These are phyloP conservation scores for Litchi chinensis DNA, from an alignment of 345 rosid species.

Conservation along the genomic window DNA sequence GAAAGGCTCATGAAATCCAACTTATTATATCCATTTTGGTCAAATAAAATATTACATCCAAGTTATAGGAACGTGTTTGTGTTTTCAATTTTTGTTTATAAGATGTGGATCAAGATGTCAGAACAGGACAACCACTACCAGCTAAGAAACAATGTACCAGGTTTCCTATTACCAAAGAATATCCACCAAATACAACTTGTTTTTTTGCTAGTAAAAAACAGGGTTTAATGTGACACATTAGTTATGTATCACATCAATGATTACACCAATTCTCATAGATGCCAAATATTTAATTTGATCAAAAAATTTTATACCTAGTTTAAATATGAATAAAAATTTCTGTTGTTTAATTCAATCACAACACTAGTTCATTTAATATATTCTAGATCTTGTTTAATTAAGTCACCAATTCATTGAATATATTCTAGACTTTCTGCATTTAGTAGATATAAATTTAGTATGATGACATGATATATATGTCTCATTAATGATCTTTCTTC, in stretches of 20 bases:
- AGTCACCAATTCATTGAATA: too few relatives aligned
- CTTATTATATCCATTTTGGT: not conserved
- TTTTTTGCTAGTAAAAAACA: not conserved
- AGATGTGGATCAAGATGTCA: constrained; percentile 1
- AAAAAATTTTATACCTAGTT: not conserved
- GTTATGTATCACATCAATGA: not conserved
- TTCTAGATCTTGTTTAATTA: too few relatives aligned
- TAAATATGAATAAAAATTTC: too few relatives aligned
- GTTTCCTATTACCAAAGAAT: not conserved
- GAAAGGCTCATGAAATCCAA: not conserved
- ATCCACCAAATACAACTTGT: not conserved
- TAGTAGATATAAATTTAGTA: too few relatives aligned
- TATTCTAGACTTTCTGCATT: too few relatives aligned
- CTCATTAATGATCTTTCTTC: too few relatives aligned
- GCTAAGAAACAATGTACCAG: constrained; percentile 6
- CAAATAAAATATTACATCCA: not conserved
- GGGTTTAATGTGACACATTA: not conserved
- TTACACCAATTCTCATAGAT: not conserved
- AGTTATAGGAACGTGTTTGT: not conserved
- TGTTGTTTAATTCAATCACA: not conserved
- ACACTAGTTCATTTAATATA: too few relatives aligned
- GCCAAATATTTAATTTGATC: not conserved
- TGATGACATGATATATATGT: not conserved
- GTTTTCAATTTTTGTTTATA: not conserved
- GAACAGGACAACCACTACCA: not conserved